Evolutionary conservation across 306 rosid genomes (phyloP), one percentile per base, ranked within the genome.

Genomic region (Datisca glomerata): DNA sequence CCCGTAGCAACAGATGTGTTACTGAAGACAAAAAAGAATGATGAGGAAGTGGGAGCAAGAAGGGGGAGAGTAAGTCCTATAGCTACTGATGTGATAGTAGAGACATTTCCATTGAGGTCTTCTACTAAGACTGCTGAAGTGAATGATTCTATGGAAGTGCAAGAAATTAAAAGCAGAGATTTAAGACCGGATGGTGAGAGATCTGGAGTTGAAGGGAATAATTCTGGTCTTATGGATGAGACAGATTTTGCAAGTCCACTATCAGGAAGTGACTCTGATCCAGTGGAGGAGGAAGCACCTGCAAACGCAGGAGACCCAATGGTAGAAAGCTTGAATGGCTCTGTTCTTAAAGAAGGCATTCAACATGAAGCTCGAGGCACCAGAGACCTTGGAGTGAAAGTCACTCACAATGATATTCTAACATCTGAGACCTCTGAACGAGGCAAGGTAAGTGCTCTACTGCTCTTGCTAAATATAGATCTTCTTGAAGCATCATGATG

Each of bases 21-120:
- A 39, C 85, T 91, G 31, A 94, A 85, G 75, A 78, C 86, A 54
- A 49, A 60, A 56, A 70, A 49, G 41, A 53, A 61, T 36, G 58
- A 21, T 43, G 68, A 57, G 47, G 74, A 68, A 45, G 45, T 34
- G 53, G 35, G 15, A 40, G 41, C 49, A 12, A 50, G 73, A 24
- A 17, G 31, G 21, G 28, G 63, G 25, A 58, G 56, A 56, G 64
- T 56, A 59, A 58, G 58, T 34, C 47, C 72, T 31, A 41, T 57
- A 32, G 51, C 57, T 45, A 47, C 58, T 13, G 70, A 74, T 40
- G 72, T 69, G 41, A 49, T 58, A 34, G 86, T 91, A 35, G 96
- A 85, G 75, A 78, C 86, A 54, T 80, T 80, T 51, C 92, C 99
- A 38, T 38, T 75, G 55, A 73, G 57, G 41, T 53, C 68, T n/a